Conservation (phyloP, 73 alveolate species). For the Stentor roeselii region DNA sequence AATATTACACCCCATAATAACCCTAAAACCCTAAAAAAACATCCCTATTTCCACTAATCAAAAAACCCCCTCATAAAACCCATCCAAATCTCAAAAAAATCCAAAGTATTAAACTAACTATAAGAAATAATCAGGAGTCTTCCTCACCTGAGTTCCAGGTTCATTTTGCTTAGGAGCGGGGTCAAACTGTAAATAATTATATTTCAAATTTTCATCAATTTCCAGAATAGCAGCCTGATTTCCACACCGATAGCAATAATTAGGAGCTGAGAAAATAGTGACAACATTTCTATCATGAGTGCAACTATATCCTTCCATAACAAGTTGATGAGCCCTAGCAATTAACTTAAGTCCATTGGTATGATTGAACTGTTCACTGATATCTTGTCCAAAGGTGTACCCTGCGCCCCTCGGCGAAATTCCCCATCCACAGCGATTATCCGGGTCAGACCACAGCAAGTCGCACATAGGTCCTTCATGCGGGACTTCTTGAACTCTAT, state of each 20-base stretch:
- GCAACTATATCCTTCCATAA: conserved; percentile 80
- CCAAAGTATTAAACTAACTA: background rate
- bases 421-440: conserved; percentile 93
- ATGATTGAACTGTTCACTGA: conserved; percentile 82
- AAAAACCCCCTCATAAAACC: too few species aligned
- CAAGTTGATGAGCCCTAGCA: conserved; percentile 81
- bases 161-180: conserved; percentile 47
- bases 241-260: conserved; percentile 95
- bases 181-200: conserved; percentile 53
- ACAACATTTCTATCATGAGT: conserved; percentile 68
- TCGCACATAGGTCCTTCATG: conserved; percentile 94
- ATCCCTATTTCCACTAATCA: too few species aligned
- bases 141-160: background rate
- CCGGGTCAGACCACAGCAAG: conserved; percentile 79
- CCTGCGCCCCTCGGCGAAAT: conserved; percentile 85
- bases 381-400: conserved; percentile 88
- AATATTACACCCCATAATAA: too few species aligned
- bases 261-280: conserved; percentile 92
- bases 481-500: conserved; percentile 67
- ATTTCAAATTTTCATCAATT: conserved; percentile 50
- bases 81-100: background rate
- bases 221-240: conserved; percentile 74
- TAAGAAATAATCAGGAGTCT: conserved; percentile 20
- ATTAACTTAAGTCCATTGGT: conserved; percentile 52
- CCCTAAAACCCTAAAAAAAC: too few species aligned